Evolutionary conservation across 1,284 basidiomycete species (phyloP), one percentile per base, ranked within the genome.

Genomic region (Ustilago hordei): DNA sequence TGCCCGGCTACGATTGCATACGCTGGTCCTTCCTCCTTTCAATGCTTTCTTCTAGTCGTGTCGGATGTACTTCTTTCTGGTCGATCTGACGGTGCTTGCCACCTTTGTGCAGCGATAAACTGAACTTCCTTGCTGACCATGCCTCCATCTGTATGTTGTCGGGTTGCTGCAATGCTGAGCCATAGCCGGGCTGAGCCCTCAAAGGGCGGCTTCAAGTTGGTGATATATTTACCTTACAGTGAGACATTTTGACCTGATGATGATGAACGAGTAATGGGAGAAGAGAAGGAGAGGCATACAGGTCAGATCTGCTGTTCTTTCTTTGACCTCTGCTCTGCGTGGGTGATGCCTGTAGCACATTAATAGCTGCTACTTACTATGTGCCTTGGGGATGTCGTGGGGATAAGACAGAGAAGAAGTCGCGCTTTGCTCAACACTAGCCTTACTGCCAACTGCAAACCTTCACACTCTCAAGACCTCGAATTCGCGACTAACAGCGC

Each of bases 141-240:
- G 32, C 48, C n/a, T 38, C 36, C 28, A 38, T 19, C 12, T 32
- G 8, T 19, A 4, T 9, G 36, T 35, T 36, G 38, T 57, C 47
- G 56, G 36, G 32, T 19, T 63, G 58, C 55, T 64, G 39, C n/a
- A 38, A 52, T 57, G 55, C 36, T 62, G 58, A 36, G 62, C 43
- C 31, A 58, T 69, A 76, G 60, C 66, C 67, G 57, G 69, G 60
- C 58, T 58, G 41, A 53, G 50, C 54, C 68, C 56, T 39, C 9
- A 12, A 34, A 41, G 62, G 58, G 54, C 35, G 34, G 28, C 58
- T 52, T 73, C 64, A 68, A 36, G 62, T 67, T 38, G 70, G 36
- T 31, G 48, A 55, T 64, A 72, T 73, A 70, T 65, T 79, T 71
- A 79, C 77, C 72, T 79, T 79, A 57, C 78, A 79, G 75, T 79